Base-by-base conservation (phyloP, 495 filamentous ascomycete species). In the Stereocaulon alpinum region DNA sequence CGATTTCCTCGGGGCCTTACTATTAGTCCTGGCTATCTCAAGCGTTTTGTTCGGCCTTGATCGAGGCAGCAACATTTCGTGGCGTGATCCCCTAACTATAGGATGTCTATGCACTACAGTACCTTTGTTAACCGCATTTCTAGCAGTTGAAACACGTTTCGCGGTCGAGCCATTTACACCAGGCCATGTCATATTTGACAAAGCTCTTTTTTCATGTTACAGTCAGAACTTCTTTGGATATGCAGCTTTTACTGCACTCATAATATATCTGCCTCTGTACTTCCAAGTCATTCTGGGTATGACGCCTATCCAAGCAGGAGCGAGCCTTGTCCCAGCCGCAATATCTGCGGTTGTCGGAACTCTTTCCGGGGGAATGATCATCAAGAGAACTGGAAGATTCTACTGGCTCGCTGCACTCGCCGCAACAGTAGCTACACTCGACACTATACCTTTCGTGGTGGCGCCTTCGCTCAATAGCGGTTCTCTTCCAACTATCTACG, bases 381-480 rank as follows among this genome's bases (percentile, higher is more conserved):
- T 63, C 12, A 63, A 63, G 48, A 47, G 40, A 22, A 59, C 56
- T 3, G 61, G 61, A 0, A 63, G 55, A 17, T 63, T 48, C 18
- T 59, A 59, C 20, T 63, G 49, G 61, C 51, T 63, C 18, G 56
- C 51, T 24, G 42, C 55, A 4, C 37, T 44, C 22, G 29, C 49
- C 3, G 9, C 37, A 3, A 41, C 12, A 27, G 32, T 37, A 12
- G 49, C 41, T 37, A 55, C 51, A 14, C 17, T 59, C 22, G 56
- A 47, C 24, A 29, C 51, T 24, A 32, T 59, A 24, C 61, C 61
- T 22, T 18, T 63, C 22, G 51, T 24, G 0, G 57, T 60, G 5
- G 40, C 72, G 9, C 41, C 65, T 47, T 62, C 59, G 27, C 61
- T 74, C 27, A 69, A 56, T 10, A 48, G 45, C 15, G 69, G 68